These are phyloP conservation scores for Scopulariopsis brevicaulis DNA, from an alignment of 2,329 filamentous ascomycete genomes.

Conservation along the genomic window DNA sequence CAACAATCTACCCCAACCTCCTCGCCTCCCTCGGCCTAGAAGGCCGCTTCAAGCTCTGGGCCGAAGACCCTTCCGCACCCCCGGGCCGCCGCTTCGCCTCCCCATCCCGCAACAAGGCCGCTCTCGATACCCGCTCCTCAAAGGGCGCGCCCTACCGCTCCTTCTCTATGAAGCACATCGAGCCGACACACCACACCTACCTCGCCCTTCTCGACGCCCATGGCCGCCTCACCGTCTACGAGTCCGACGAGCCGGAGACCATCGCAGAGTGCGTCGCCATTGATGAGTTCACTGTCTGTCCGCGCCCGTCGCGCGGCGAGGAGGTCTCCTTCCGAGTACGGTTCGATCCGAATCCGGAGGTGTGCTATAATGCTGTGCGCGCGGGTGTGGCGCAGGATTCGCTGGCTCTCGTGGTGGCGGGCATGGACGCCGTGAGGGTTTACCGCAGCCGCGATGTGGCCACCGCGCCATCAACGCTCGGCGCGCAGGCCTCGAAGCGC, in stretches of 20 bases:
- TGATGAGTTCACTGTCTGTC: slow-evolving; percentile 65
- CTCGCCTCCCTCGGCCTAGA: slow-evolving; percentile 84
- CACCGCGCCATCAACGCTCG: slow-evolving; percentile 34
- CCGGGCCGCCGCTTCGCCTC: slow-evolving; percentile 72
- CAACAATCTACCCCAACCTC: slow-evolving; percentile 75
- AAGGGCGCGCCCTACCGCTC: slow-evolving; percentile 60
- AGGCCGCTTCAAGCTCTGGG: slow-evolving; percentile 80
- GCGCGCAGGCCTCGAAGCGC: slow-evolving; percentile 40
- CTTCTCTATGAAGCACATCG: slow-evolving; percentile 73
- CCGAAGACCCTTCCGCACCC: slow-evolving; percentile 73
- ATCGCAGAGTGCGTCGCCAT: slow-evolving; percentile 64
- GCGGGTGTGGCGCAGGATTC: slow-evolving; percentile 75
- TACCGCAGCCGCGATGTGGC: slow-evolving; percentile 60
- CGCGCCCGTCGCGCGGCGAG: slow-evolving; percentile 64
- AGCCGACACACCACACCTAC: slow-evolving; percentile 71
- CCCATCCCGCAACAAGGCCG: slow-evolving; percentile 35
- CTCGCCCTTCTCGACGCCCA: slow-evolving; percentile 77
- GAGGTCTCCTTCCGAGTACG: slow-evolving; percentile 78
- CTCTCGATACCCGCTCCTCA: slow-evolving; percentile 44
- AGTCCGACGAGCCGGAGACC: slow-evolving; percentile 76
- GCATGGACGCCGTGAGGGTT: slow-evolving; percentile 71
- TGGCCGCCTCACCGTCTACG: slow-evolving; percentile 67
- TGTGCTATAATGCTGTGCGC: slow-evolving; percentile 64
- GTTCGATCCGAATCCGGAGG: slow-evolving; percentile 80
- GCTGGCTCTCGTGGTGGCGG: slow-evolving; percentile 72